Evolutionary conservation across 2,329 filamentous ascomycete genomes (phyloP).

Genomic region (Polytolypa hystricis): DNA sequence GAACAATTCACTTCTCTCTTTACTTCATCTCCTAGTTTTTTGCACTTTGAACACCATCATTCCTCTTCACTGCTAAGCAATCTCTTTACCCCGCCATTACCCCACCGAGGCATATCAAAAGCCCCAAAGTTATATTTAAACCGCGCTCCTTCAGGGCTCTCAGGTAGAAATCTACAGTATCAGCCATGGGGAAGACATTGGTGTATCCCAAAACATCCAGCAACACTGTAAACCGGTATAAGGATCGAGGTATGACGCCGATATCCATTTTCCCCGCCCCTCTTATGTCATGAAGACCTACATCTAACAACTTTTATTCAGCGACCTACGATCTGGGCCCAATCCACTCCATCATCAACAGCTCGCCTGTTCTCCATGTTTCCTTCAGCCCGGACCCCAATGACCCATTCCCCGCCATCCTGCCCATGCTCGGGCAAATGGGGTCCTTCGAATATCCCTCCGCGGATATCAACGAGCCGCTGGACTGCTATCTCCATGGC

Average conservation of each 20-base stretch:
- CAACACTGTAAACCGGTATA: slow-evolving; percentile 58
- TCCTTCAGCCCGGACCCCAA: slow-evolving; percentile 55
- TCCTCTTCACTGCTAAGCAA: not conserved
- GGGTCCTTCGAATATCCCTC: slow-evolving; percentile 57
- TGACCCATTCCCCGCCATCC: slow-evolving; percentile 61
- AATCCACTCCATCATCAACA: slow-evolving; percentile 67
- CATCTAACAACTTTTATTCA: slow-evolving; percentile 23
- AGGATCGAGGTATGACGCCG: slow-evolving; percentile 46
- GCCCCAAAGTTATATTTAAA: too few species aligned
- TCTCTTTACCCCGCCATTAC: not conserved
- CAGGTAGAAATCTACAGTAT: slow-evolving; percentile 9
- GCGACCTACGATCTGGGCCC: slow-evolving; percentile 60
- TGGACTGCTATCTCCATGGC: slow-evolving; percentile 73
- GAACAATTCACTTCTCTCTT: too few species aligned
- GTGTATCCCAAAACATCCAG: slow-evolving; percentile 51
- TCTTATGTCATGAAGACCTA: slow-evolving; percentile 1
- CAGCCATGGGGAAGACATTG: slow-evolving; percentile 31
- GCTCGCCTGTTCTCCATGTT: slow-evolving; percentile 63
- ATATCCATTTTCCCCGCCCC: not conserved
- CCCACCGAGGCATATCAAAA: too few species aligned
- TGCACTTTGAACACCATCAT: too few species aligned
- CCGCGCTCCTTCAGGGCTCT: too few species aligned
- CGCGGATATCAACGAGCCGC: slow-evolving; percentile 47
- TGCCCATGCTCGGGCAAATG: slow-evolving; percentile 82
- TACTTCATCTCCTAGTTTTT: too few species aligned